Evolutionary conservation across 371 early-diverging fungal species (phyloP).

Genomic region (Parasitella parasitica): DNA sequence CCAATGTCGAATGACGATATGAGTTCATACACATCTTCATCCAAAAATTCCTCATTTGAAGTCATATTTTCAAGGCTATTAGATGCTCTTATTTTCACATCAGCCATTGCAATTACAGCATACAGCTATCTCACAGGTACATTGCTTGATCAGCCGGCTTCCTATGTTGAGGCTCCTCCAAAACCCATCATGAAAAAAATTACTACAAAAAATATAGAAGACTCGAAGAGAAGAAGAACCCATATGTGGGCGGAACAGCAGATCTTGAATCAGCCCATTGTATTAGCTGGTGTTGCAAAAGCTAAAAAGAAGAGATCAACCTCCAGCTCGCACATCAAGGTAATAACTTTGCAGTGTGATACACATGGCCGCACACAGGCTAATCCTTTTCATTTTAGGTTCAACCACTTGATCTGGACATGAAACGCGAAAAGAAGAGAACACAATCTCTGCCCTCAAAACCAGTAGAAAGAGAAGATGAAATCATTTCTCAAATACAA

Average conservation of each 20-base stretch:
- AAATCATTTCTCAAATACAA: slow-evolving; percentile 32
- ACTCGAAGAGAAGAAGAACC: slow-evolving; percentile 16
- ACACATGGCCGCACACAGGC: not conserved
- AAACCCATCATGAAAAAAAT: not conserved
- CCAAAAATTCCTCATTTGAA: slow-evolving; percentile 24
- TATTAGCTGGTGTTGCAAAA: not conserved
- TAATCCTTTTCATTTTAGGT: slow-evolving; percentile 3
- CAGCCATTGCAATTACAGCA: slow-evolving; percentile 45
- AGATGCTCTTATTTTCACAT: slow-evolving; percentile 48
- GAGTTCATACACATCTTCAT: slow-evolving; percentile 9
- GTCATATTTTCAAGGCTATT: slow-evolving; percentile 31
- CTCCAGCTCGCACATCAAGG: not conserved
- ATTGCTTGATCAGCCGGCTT: slow-evolving; percentile 9
- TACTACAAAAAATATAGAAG: slow-evolving; percentile 4
- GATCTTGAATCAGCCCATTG: not conserved
- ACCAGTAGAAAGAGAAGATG: slow-evolving; percentile 21
- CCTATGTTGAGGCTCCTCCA: slow-evolving; percentile 2
- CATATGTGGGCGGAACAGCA: slow-evolving; percentile 27
- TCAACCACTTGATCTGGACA: slow-evolving; percentile 11
- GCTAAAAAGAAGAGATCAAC: slow-evolving; percentile 15
- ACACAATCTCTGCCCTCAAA: slow-evolving; percentile 20
- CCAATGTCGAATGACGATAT: not conserved
- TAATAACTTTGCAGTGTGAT: not conserved
- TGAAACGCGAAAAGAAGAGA: slow-evolving; percentile 25
- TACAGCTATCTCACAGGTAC: slow-evolving; percentile 41